A percentile compares a stretch with the other conserved stretches of the same genome.
These are phyloP conservation scores for Hymenoscyphus albidus DNA, from an alignment of 2,329 filamentous ascomycete species.

Conservation along the genomic window DNA sequence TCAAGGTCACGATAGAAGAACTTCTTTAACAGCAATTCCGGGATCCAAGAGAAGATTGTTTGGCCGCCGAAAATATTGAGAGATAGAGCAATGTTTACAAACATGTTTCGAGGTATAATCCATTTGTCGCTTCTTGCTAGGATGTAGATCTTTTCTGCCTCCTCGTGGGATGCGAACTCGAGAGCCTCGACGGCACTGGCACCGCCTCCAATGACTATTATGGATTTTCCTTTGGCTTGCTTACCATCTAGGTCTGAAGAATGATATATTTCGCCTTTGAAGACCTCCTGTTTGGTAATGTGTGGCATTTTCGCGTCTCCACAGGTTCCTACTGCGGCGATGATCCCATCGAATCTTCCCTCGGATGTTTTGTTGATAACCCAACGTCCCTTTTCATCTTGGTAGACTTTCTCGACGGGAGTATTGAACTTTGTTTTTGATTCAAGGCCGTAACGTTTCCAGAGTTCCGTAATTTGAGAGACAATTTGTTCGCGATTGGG, in stretches of 20 bases:
- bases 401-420: constrained; percentile 64
- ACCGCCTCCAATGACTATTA: constrained; percentile 73
- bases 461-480: constrained; percentile 65
- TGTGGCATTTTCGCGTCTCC: constrained; percentile 71
- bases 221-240: constrained; percentile 67
- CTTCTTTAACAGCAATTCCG: constrained; percentile 68
- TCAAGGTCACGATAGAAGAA: constrained; percentile 81
- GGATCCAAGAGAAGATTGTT: constrained; percentile 71
- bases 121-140: constrained; percentile 78
- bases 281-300: constrained; percentile 66
- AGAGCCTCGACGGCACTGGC: constrained; percentile 79
- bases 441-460: constrained; percentile 71
- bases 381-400: constrained; percentile 67
- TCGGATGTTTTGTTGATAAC: constrained; percentile 69
- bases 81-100: constrained; percentile 69
- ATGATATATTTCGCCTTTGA: constrained; percentile 69
- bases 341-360: constrained; percentile 73
- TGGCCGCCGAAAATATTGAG: constrained; percentile 78
- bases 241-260: constrained; percentile 73
- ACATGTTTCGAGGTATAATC: constrained; percentile 77
- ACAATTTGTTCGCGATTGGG: constrained; percentile 74
- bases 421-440: constrained; percentile 69
- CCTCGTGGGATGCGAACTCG: constrained; percentile 67
- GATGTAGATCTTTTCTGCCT: constrained; percentile 66
- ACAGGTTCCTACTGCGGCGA: constrained; percentile 76